phyloP scores from a whole-genome alignment of 345 rosid genomes.

The Salix suchowensis region DNA sequence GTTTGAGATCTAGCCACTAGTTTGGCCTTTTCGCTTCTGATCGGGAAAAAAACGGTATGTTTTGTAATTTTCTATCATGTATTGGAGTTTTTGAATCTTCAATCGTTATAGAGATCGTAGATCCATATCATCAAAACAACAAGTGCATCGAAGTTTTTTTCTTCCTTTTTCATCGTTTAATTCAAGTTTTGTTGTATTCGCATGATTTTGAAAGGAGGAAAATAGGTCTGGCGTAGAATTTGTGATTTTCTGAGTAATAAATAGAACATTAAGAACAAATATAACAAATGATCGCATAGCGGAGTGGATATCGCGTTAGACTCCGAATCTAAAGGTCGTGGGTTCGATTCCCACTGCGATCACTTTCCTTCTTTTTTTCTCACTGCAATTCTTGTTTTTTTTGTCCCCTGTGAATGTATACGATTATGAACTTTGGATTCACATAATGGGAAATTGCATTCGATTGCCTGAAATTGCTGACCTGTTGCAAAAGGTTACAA shows the following conservation, averaged over 20 bases:
- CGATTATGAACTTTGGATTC: background rate
- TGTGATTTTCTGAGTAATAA: background rate
- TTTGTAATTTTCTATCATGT: too few species aligned
- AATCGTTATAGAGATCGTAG: too few species aligned
- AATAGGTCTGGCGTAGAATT: background rate
- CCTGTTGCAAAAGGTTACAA: background rate
- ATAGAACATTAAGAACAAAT: background rate
- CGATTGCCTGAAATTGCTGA: background rate
- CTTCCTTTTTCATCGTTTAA: background rate
- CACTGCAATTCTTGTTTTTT: background rate
- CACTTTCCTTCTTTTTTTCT: conserved; percentile 4
- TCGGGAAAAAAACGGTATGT: too few species aligned
- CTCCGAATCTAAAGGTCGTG: conserved; percentile 99
- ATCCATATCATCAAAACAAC: too few species aligned
- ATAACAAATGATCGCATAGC: conserved; percentile 67
- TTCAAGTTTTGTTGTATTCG: background rate
- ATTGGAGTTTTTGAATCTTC: too few species aligned
- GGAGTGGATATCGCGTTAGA: conserved; percentile 99
- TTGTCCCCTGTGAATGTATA: background rate
- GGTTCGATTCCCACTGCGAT: conserved; percentile 99
- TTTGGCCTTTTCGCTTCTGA: too few species aligned
- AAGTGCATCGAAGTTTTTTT: background rate
- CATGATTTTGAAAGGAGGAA: background rate
- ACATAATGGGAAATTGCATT: background rate
- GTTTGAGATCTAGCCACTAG: too few species aligned